Conservation (phyloP, 805 yeast species). For the Candida ipomoeae region DNA sequence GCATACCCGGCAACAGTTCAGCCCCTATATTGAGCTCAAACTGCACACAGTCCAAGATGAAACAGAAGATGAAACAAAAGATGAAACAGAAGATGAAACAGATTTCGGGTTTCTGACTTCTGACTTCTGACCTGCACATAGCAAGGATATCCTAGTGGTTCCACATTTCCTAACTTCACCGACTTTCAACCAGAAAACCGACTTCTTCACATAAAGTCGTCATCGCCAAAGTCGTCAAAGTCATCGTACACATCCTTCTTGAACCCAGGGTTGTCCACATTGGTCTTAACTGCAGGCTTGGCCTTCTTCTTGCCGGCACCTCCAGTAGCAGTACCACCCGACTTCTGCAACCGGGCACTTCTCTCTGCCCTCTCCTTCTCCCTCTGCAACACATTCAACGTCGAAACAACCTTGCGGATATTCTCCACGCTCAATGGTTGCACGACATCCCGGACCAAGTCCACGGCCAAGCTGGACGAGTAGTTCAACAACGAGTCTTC, state of each 20-base stretch:
- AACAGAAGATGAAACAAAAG: too few species aligned
- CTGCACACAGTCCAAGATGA: too few species aligned
- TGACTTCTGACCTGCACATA: too few species aligned
- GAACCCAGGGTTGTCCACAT: slow-evolving; percentile 40
- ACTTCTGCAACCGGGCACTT: slow-evolving; percentile 72
- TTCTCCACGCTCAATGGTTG: slow-evolving; percentile 79
- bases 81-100: too few species aligned
- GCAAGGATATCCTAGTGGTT: too few species aligned
- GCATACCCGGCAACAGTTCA: too few species aligned
- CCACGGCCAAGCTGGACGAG: slow-evolving; percentile 72
- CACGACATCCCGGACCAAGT: slow-evolving; percentile 78
- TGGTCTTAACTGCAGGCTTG: slow-evolving; percentile 67
- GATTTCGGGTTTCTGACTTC: too few species aligned
- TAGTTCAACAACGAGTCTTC: slow-evolving; percentile 64
- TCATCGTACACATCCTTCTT: slow-evolving; percentile 63
- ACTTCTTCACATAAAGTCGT: slow-evolving; percentile 64
- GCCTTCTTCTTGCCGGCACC: slow-evolving; percentile 97
- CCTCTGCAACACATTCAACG: slow-evolving; percentile 73
- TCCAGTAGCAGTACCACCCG: slow-evolving; percentile 83
- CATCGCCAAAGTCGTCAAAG: slow-evolving; percentile 66
- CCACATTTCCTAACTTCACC: too few species aligned
- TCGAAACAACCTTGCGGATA: slow-evolving; percentile 78
- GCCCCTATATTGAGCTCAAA: too few species aligned
- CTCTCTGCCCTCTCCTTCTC: slow-evolving; percentile 90
- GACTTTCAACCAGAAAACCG: too few species aligned